A percentile compares a stretch with the other conserved stretches of the same genome.
phyloP scores from a whole-genome alignment of 1,139 yeast species.

The Saccharomyces hybrid region DNA sequence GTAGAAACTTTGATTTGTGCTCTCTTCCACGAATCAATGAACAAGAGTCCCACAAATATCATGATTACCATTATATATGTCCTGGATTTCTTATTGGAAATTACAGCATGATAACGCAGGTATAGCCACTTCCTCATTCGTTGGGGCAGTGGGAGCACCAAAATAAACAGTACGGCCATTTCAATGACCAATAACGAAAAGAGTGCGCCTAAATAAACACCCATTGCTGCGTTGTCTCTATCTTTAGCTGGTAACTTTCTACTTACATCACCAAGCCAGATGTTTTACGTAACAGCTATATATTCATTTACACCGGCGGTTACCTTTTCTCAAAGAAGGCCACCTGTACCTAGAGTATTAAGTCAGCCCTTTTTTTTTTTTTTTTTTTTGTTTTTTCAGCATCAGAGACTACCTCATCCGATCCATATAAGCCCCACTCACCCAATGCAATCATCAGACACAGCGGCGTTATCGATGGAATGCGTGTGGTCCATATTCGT shows the following conservation, averaged over 20 bases:
- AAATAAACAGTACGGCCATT: constrained; percentile 45
- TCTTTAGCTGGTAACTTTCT: background rate
- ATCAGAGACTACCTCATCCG: background rate
- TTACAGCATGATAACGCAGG: constrained; percentile 33
- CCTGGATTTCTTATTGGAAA: constrained; percentile 38
- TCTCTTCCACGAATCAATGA: constrained; percentile 51
- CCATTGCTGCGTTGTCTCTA: constrained; percentile 21
- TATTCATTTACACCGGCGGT: background rate
- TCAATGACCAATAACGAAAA: constrained; percentile 41
- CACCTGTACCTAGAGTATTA: background rate
- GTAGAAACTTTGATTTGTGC: constrained; percentile 32
- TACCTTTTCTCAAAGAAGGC: background rate
- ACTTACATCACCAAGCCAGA: background rate
- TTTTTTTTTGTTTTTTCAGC: background rate
- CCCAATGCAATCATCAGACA: background rate
- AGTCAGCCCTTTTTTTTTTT: background rate
- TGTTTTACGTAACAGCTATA: background rate
- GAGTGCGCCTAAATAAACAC: constrained; percentile 32
- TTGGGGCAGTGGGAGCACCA: constrained; percentile 59
- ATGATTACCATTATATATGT: constrained; percentile 44
- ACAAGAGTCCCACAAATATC: constrained; percentile 45
- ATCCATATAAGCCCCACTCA: background rate
- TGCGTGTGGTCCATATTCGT: background rate
- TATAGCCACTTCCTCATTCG: constrained; percentile 42
- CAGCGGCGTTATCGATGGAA: background rate